Conservation (phyloP, 179 eudicot species). For the Silene coronaria region DNA sequence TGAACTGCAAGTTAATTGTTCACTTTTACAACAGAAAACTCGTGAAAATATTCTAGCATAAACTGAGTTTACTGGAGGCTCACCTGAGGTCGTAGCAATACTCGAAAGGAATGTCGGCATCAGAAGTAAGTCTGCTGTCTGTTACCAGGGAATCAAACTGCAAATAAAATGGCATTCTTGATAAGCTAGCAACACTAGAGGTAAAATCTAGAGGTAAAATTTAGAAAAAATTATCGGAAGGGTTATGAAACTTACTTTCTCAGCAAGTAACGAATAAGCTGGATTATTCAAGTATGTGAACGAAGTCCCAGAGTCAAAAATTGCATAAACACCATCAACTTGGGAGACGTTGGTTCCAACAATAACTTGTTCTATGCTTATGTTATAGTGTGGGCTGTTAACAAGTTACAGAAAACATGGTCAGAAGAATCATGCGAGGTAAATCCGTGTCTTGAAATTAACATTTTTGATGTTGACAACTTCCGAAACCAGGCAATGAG, state of each 20-base stretch:
- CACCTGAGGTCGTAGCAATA: slow-evolving; percentile 71
- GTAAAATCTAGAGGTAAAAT: slow-evolving; percentile 3
- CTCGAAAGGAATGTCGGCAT: slow-evolving; percentile 50
- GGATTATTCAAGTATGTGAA: slow-evolving; percentile 79
- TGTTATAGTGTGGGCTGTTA: slow-evolving; percentile 61
- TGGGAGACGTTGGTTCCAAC: slow-evolving; percentile 51
- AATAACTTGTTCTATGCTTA: slow-evolving; percentile 45
- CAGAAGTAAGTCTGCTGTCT: slow-evolving; percentile 43
- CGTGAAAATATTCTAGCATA: not conserved
- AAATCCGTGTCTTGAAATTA: slow-evolving; percentile 7
- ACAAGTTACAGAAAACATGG: slow-evolving; percentile 9
- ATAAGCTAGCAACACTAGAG: not conserved
- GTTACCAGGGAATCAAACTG: slow-evolving; percentile 70
- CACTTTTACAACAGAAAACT: not conserved
- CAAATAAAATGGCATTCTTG: slow-evolving; percentile 19
- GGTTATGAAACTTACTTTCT: slow-evolving; percentile 45
- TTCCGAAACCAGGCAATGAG: not conserved
- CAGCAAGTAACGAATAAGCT: slow-evolving; percentile 56
- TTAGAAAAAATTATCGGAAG: not conserved
- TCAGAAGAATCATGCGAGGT: slow-evolving; percentile 12
- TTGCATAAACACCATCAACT: slow-evolving; percentile 44
- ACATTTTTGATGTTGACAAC: not conserved
- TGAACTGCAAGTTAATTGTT: slow-evolving; percentile 40
- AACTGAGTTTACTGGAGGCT: not conserved
- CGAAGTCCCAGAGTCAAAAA: slow-evolving; percentile 91